Base-by-base conservation (phyloP, 208 protist species). In the Leishmania aethiopica region DNA sequence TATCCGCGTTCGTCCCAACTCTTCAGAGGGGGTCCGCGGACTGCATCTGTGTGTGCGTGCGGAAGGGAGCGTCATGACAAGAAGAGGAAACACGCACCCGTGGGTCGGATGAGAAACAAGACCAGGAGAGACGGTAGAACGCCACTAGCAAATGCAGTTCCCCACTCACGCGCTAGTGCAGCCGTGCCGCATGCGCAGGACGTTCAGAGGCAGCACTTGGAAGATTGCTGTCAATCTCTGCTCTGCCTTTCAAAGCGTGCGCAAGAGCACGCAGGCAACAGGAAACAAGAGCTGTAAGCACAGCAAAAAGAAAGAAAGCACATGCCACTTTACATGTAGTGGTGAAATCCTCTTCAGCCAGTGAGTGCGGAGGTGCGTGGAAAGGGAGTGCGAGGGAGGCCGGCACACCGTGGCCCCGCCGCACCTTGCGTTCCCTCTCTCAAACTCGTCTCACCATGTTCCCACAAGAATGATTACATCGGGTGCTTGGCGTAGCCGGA, bases 401-500 rank as follows among this genome's bases (percentile, higher is more conserved):
- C 22, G 17, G 45, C 13, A 75, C 62, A 13, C 62, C 4, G 10
- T 40, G 32, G 32, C 32, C 3, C 32, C 32, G 6, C 32, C 3
- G 62, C 11, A 40, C 15, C 17, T 13, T 19, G 10, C 32, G 13
- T 13, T 40, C 13, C 15, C 5, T 25, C 32, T 32, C 6, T 19
- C n/a, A 47, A 17, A 40, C 17, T 37, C 73, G 35, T 5, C 71
- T 59, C 32, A 0, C 37, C 1, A 45, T 49, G 37, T 51, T 53
- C 49, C 19, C 19, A 19, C 28, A 55, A 1, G 37, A 13, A 53
- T 28, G 42, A 19, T 86, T 83, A 98, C 77, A 96, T 93, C 13
- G 84, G 75, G 59, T 91, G 87, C 76, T 92, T 95, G 1, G 88
- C 89, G 84, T 98, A 98, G 15, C 92, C 95, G 6, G 85, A 75